Conservation (phyloP, 345 rosid genomes). For the Melaleuca quinquenervia region DNA sequence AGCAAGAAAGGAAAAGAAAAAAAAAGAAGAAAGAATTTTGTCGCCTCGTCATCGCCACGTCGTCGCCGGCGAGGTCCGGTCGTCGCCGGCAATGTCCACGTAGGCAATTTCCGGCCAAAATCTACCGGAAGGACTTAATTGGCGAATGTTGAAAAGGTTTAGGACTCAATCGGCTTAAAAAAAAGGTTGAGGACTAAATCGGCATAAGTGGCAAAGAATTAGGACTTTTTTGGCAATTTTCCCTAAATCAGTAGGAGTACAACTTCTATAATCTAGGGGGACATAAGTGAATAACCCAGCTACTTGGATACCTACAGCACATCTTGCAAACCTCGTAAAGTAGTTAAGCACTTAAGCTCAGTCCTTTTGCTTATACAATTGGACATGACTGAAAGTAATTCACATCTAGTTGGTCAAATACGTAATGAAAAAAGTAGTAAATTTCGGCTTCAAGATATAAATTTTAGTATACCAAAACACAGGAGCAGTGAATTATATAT, state of each 20-base stretch:
- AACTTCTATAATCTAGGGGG: background rate
- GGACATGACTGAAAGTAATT: background rate
- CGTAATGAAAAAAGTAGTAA: background rate
- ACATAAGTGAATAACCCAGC: background rate
- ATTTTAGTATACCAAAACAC: background rate
- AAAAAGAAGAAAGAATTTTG: too few relatives aligned
- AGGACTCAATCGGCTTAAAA: too few relatives aligned
- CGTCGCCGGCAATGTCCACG: too few relatives aligned
- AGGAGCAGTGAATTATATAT: background rate
- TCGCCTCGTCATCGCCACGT: too few relatives aligned
- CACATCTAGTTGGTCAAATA: background rate
- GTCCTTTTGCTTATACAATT: background rate
- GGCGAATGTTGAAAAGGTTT: too few relatives aligned
- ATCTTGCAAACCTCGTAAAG: background rate
- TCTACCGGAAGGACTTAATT: too few relatives aligned
- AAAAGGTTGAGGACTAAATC: too few relatives aligned
- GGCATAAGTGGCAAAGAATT: too few relatives aligned
- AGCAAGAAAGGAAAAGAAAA: too few relatives aligned
- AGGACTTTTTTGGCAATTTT: too few relatives aligned
- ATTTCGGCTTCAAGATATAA: background rate
- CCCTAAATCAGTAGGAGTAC: background rate
- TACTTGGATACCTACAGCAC: rapidly evolving
- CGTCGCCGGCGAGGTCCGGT: too few relatives aligned
- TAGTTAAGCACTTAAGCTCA: background rate
- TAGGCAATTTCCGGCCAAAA: too few relatives aligned